phyloP scores from a whole-genome alignment of 1,284 basidiomycete species.

The Tilletiaria anomala region DNA sequence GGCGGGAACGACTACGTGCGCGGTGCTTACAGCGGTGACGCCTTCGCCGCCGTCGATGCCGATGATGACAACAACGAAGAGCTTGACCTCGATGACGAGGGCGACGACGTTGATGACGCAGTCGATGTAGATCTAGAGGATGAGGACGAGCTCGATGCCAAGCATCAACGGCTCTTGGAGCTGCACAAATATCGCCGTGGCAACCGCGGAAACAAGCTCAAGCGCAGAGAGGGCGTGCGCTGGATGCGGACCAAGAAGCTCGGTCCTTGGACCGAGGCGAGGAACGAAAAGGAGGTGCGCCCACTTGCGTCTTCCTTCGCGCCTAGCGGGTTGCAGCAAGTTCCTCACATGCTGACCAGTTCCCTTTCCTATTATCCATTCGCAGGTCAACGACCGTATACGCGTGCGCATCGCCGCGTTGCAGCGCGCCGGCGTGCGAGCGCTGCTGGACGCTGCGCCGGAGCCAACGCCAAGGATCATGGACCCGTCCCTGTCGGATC shows the following conservation, averaged over 20 bases:
- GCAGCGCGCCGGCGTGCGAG: neutral
- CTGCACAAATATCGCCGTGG: conserved; percentile 10
- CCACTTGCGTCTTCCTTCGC: no score
- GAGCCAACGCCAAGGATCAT: neutral
- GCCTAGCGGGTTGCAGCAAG: no score
- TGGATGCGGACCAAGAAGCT: conserved; percentile 33
- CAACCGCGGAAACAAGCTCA: conserved; percentile 36
- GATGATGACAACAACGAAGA: no score
- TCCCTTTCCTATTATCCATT: no score
- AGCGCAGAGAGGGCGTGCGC: conserved; percentile 18
- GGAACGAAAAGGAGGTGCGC: conserved; percentile 24
- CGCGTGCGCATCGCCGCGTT: neutral
- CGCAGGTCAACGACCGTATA: neutral
- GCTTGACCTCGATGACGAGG: no score
- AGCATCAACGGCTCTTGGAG: no score
- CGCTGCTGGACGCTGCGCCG: neutral
- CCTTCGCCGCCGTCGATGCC: neutral
- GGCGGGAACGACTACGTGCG: no score
- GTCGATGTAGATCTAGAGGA: no score
- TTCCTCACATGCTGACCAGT: no score
- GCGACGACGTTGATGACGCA: conserved; percentile 9
- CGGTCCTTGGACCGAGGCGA: conserved; percentile 30
- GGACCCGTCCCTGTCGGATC: neutral
- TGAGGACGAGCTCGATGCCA: no score
- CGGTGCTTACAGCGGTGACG: no score